Percentiles rank a stretch among this genome's conserved stretches.
Evolutionary conservation across 495 filamentous ascomycete genomes (phyloP).

Genomic region (Aspergillus olivimuriae): DNA sequence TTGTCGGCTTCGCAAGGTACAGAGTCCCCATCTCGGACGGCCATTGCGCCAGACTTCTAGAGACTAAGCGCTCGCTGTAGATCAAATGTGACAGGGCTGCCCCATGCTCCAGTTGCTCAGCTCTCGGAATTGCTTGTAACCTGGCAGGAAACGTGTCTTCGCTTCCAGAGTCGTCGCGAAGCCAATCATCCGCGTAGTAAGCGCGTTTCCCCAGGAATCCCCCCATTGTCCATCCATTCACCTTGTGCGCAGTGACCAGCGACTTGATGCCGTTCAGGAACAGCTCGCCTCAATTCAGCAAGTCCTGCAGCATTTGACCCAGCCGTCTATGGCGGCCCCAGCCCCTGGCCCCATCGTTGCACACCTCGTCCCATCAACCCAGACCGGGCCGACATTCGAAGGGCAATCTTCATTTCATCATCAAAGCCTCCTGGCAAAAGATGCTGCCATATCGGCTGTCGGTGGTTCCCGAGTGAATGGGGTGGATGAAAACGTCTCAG

Average conservation of each 20-base stretch:
- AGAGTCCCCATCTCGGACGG: too few species aligned
- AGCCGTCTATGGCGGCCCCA: conserved; percentile 3
- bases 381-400: conserved; percentile 17
- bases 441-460: conserved; percentile 20
- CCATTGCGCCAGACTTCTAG: background rate
- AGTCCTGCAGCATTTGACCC: conserved; percentile 9
- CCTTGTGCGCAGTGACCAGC: conserved; percentile 9
- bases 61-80: conserved; percentile 5
- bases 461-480: conserved; percentile 2
- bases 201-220: background rate
- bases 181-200: conserved; percentile 13
- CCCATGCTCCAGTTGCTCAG: conserved; percentile 20
- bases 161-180: conserved; percentile 1
- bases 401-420: conserved; percentile 24
- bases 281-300: conserved; percentile 16
- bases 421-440: conserved; percentile 19
- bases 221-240: background rate
- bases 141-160: conserved; percentile 1
- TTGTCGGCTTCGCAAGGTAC: conserved; percentile 23
- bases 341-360: too few species aligned
- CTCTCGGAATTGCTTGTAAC: conserved; percentile 16
- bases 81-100: conserved; percentile 21
- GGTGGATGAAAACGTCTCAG: conserved; percentile 15
- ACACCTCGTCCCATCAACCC: conserved; percentile 6
- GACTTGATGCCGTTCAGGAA: conserved; percentile 17